These are phyloP conservation scores for Rhexocercosporidium sp. DNA, from an alignment of 2,329 filamentous ascomycete genomes.

Conservation along the genomic window DNA sequence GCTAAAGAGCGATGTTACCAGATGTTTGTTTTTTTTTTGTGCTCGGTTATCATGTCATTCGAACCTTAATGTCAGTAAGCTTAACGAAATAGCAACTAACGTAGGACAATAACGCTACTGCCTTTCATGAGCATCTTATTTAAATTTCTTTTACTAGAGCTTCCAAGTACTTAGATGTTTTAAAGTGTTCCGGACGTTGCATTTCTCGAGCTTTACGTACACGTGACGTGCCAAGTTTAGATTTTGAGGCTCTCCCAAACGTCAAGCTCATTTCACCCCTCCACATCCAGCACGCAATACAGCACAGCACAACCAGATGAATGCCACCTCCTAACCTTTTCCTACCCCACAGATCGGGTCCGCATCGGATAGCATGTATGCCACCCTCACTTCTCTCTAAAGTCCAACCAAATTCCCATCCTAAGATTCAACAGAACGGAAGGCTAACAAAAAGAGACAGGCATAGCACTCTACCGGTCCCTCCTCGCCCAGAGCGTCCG, in stretches of 20 bases:
- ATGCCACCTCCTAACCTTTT: slow-evolving; percentile 51
- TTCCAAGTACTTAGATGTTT: background rate
- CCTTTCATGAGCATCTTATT: too few relatives aligned
- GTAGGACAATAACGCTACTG: too few relatives aligned
- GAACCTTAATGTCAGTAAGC: too few relatives aligned
- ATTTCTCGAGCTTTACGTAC: background rate
- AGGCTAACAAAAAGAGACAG: slow-evolving; percentile 44
- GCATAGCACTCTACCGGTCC: slow-evolving; percentile 74
- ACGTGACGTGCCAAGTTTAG: background rate
- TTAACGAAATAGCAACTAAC: too few relatives aligned
- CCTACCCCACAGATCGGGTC: slow-evolving; percentile 51
- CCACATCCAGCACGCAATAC: background rate
- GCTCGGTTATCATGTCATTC: too few relatives aligned
- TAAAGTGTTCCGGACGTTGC: background rate
- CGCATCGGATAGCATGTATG: slow-evolving; percentile 58
- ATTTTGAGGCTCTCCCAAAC: background rate
- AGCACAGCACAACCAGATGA: slow-evolving; percentile 37
- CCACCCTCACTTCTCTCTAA: background rate
- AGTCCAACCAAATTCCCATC: background rate
- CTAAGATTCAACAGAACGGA: background rate
- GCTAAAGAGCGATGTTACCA: too few relatives aligned
- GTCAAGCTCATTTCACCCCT: background rate
- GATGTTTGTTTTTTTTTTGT: too few relatives aligned
- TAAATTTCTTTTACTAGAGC: too few relatives aligned
- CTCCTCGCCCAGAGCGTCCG: slow-evolving; percentile 63